A percentile compares a stretch with the other conserved stretches of the same genome.
Evolutionary conservation across 129 eudicot genomes (phyloP).

Genomic region (Helianthus annuus): DNA sequence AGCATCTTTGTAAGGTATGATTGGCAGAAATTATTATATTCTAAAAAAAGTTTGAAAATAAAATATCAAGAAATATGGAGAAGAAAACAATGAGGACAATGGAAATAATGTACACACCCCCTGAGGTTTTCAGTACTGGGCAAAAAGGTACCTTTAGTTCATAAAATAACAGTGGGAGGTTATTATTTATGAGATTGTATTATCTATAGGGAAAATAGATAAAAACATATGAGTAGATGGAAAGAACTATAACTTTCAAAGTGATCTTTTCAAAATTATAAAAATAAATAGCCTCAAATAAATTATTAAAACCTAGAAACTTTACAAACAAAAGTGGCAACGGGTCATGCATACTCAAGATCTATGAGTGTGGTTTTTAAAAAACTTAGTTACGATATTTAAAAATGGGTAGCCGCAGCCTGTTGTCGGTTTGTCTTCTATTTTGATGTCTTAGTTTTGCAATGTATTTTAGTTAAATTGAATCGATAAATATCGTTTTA

Average conservation of each 20-base stretch:
- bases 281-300: neutral
- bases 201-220: neutral
- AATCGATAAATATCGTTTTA: no score
- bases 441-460: no score
- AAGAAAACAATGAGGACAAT: slow-evolving; percentile 15
- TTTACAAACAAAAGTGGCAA: neutral
- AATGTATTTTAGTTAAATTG: no score
- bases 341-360: no score
- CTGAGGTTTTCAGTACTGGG: slow-evolving; percentile 1
- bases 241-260: neutral
- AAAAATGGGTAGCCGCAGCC: no score
- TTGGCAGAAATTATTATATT: slow-evolving; percentile 37
- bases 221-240: neutral
- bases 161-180: neutral
- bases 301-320: neutral
- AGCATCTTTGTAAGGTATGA: slow-evolving; percentile 40
- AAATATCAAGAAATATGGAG: slow-evolving; percentile 24
- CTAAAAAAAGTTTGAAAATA: neutral
- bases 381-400: no score
- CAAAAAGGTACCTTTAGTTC: slow-evolving; percentile 7
- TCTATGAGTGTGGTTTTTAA: no score
- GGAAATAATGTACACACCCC: slow-evolving; percentile 7
- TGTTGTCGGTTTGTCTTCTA: no score
- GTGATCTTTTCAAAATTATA: neutral
- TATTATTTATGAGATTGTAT: neutral